Base-by-base conservation (phyloP, 2,329 filamentous ascomycete genomes). In the Rugonectria rugulosa region DNA sequence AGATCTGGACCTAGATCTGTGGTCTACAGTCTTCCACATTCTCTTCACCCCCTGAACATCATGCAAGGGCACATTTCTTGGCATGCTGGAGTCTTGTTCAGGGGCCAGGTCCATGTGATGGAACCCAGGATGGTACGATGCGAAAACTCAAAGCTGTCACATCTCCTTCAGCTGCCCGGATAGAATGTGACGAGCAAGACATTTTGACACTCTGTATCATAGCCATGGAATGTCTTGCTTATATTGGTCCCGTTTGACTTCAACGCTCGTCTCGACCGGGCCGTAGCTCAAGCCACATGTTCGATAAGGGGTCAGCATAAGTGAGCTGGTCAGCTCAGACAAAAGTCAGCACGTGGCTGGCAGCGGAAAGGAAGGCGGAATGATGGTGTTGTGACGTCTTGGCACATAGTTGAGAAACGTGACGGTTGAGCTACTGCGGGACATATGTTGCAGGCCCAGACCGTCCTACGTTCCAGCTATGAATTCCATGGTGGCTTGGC, bases 381-480 rank as follows among this genome's bases (percentile, higher is more conserved):
- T 56, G 19, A 37, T 38, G 38, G 37, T 10, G 3, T 6, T 5
- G 12, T 46, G 49, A 11, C 47, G 11, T n/a, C 21, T 53, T 41
- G 38, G n/a, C 24, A n/a, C 12, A 4, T 36, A 6, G 80, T 27
- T 36, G 19, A 36, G 11, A 36, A 14, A 24, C n/a, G 24, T 42
- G 23, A 37, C 41, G 46, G 34, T 37, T 21, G 31, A 47, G 56
- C 41, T n/a, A 53, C 43, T 15, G 46, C 56, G 52, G 58, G 21
- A 54, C 11, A 23, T 5, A 12, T 12, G 17, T 15, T 26, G 20
- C 32, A n/a, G 43, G 51, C 61, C 56, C 56, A 23, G 60, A 56
- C 60, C 43, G 11, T 17, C n/a, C 14, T 21, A 23, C 37, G 6
- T 51, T 45, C n/a, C 17, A 32, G n/a, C 6, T 23, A 43, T 4